A percentile compares a stretch with the other conserved stretches of the same genome.
Conservation (phyloP, 257 asterid species). For the Solanum clarkiae region DNA sequence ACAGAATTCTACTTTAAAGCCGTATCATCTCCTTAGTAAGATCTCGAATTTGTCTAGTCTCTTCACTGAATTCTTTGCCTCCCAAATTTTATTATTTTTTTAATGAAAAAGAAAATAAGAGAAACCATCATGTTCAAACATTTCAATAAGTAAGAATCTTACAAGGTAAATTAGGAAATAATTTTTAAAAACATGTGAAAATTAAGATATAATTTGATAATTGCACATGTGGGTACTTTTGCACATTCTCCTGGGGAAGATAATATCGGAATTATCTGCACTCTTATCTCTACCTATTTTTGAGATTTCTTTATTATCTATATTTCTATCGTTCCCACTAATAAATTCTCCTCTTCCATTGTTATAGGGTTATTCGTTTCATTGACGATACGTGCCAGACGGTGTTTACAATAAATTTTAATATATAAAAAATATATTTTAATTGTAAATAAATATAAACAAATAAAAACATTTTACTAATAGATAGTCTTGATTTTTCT, state of each 20-base stretch:
- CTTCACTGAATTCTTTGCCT: neutral
- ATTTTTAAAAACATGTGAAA: neutral
- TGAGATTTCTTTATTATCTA: neutral
- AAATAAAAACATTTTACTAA: no score
- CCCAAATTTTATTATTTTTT: no score
- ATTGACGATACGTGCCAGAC: neutral
- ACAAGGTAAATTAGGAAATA: neutral
- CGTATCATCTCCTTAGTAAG: neutral
- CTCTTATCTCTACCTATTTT: neutral
- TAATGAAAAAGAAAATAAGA: no score
- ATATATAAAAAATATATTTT: no score
- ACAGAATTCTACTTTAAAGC: neutral
- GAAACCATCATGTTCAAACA: neutral
- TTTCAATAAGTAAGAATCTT: neutral
- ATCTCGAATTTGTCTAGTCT: neutral
- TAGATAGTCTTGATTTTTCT: no score
- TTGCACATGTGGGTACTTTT: neutral
- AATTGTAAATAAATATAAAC: no score
- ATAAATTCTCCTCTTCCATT: neutral
- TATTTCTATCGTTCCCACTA: neutral
- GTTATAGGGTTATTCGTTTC: neutral
- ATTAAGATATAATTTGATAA: neutral
- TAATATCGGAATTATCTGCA: neutral
- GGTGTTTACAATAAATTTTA: no score
- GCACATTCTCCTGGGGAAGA: neutral